Conservation (phyloP, 176 grass and related monocot genomes). For the Juncus inflexus region DNA sequence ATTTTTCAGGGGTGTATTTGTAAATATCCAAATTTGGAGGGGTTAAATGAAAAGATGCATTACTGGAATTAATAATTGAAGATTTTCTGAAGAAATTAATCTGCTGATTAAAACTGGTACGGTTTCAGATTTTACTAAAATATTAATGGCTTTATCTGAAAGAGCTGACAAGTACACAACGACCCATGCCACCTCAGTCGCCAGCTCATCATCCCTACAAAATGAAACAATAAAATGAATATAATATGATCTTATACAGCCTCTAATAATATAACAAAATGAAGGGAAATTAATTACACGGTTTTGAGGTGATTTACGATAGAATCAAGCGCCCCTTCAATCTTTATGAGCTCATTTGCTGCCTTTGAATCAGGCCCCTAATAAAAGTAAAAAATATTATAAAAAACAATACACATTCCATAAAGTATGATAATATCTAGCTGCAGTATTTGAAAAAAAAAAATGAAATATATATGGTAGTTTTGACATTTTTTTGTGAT, state of each 20-base stretch:
- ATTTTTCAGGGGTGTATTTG: constrained; percentile 6
- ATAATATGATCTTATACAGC: not conserved
- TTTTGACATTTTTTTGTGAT: too few species aligned
- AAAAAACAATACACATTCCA: not conserved
- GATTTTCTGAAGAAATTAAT: constrained; percentile 62
- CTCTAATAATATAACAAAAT: not conserved
- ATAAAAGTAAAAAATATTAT: constrained; percentile 22
- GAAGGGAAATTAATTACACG: constrained; percentile 45
- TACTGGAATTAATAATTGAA: constrained; percentile 92
- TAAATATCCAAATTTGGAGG: constrained; percentile 3
- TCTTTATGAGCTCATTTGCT: constrained; percentile 60
- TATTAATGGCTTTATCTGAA: constrained; percentile 58
- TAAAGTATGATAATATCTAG: too few species aligned
- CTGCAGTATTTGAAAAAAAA: too few species aligned
- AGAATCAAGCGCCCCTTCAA: constrained; percentile 59
- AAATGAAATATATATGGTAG: too few species aligned
- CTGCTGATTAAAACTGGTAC: constrained; percentile 63
- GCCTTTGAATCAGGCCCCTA: constrained; percentile 84
- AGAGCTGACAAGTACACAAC: constrained; percentile 93
- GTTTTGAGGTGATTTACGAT: constrained; percentile 58
- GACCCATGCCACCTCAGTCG: constrained; percentile 93
- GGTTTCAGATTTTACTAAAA: constrained; percentile 52
- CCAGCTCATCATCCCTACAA: constrained; percentile 76
- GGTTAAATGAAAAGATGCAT: constrained; percentile 9
- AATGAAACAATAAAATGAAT: constrained; percentile 11